Conservation (phyloP, 495 filamentous ascomycete species). For the Extremus antarcticus region DNA sequence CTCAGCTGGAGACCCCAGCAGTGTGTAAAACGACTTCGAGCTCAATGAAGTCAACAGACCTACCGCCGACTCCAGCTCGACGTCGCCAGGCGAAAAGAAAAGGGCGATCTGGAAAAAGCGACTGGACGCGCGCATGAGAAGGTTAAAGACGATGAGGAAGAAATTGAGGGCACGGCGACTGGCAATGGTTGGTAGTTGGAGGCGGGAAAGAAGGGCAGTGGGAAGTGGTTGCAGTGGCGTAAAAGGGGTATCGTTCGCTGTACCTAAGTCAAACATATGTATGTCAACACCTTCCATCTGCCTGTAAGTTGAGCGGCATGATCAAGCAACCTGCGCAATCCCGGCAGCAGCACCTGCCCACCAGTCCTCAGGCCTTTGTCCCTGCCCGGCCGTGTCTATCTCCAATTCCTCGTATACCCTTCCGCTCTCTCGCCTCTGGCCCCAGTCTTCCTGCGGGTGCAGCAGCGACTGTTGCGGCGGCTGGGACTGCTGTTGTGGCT, state of each 20-base stretch:
- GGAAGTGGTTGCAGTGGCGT: background rate
- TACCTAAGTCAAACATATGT: background rate
- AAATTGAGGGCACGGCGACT: background rate
- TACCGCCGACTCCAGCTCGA: constrained; percentile 1
- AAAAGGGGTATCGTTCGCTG: background rate
- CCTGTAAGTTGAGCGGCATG: background rate
- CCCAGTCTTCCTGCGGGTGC: constrained; percentile 9
- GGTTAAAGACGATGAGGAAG: background rate
- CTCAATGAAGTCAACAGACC: constrained; percentile 16
- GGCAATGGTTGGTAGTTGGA: background rate
- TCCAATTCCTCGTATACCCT: constrained; percentile 14
- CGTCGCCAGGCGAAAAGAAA: constrained; percentile 15
- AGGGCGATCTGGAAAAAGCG: constrained; percentile 16
- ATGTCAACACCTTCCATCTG: background rate
- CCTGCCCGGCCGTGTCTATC: background rate
- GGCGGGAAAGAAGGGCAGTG: background rate
- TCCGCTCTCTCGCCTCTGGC: constrained; percentile 13
- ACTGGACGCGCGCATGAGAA: background rate
- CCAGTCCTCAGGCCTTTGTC: background rate
- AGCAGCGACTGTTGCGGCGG: background rate
- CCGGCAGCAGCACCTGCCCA: background rate
- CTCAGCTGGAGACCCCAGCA: no score
- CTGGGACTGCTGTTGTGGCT: background rate
- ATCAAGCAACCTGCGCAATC: background rate
- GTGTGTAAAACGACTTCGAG: constrained; percentile 19